Conservation (phyloP, 2,329 filamentous ascomycete genomes). For the Boeremia lycopersici region DNA sequence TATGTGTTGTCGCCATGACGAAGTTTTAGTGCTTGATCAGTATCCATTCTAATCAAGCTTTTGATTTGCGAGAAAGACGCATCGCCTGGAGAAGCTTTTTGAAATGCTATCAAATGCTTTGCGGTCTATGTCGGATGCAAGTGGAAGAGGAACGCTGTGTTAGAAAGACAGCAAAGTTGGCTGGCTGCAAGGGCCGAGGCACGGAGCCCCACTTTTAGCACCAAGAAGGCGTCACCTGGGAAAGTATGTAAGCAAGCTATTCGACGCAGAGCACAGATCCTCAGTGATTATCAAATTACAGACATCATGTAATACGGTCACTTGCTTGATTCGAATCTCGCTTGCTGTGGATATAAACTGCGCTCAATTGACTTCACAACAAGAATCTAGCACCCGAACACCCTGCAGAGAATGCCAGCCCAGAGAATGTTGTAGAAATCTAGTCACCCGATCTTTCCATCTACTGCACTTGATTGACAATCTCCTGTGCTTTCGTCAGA, state of each 20-base stretch:
- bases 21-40: background rate
- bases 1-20: constrained; percentile 30
- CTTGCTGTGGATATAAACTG: constrained; percentile 13
- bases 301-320: background rate
- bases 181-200: constrained; percentile 5
- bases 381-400: constrained; percentile 26
- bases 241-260: background rate
- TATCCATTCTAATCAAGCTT: constrained; percentile 6
- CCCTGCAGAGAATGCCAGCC: constrained; percentile 29
- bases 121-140: background rate
- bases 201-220: constrained; percentile 7
- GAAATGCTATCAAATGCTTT: background rate
- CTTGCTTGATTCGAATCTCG: background rate
- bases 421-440: constrained; percentile 18
- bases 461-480: constrained; percentile 75
- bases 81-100: background rate
- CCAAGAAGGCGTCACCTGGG: background rate
- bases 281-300: background rate
- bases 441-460: constrained; percentile 12
- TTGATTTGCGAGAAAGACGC: background rate
- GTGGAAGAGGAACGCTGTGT: background rate
- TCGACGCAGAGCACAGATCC: background rate
- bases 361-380: constrained; percentile 20
- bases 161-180: background rate
- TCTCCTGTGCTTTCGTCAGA: constrained; percentile 86